phyloP scores from a whole-genome alignment of 176 grass and related monocot genomes.

The Oryza coarctata region DNA sequence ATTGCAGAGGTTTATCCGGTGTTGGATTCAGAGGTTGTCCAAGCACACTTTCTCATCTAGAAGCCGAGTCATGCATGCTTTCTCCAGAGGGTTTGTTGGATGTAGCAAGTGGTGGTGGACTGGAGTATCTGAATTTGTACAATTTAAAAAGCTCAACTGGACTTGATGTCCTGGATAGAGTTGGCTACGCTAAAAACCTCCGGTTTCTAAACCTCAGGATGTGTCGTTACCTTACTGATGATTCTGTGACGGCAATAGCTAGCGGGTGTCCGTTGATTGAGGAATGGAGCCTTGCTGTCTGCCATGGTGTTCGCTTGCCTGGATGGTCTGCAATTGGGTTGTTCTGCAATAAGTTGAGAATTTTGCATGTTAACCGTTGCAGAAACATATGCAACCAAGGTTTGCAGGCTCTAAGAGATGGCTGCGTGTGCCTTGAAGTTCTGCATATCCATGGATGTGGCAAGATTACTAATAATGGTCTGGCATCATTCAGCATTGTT shows the following conservation, averaged over 20 bases:
- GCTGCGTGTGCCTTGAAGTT: conserved; percentile 53
- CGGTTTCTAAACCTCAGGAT: conserved; percentile 66
- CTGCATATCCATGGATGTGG: conserved; percentile 62
- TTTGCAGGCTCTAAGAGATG: conserved; percentile 58
- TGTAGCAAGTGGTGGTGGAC: conserved; percentile 46
- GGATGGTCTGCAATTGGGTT: conserved; percentile 77
- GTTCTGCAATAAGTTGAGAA: conserved; percentile 56
- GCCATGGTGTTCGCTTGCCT: conserved; percentile 59
- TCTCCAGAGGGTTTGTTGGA: conserved; percentile 58
- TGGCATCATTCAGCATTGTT: conserved; percentile 67
- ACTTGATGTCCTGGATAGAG: conserved; percentile 47
- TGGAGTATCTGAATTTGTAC: conserved; percentile 76
- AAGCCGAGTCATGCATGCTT: conserved; percentile 83
- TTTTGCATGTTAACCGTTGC: conserved; percentile 81
- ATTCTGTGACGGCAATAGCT: conserved; percentile 63
- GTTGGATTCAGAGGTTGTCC: conserved; percentile 65
- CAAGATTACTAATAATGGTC: conserved; percentile 48
- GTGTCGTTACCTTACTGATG: conserved; percentile 63
- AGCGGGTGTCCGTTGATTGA: conserved; percentile 64
- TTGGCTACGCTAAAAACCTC: conserved; percentile 52
- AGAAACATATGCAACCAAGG: conserved; percentile 64
- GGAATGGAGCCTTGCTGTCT: conserved; percentile 83
- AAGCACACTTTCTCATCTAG: conserved; percentile 59
- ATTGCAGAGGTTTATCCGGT: conserved; percentile 70
- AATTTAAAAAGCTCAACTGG: conserved; percentile 50